Conservation (phyloP, 805 yeast species). For the Yamadazyma sp. region DNA sequence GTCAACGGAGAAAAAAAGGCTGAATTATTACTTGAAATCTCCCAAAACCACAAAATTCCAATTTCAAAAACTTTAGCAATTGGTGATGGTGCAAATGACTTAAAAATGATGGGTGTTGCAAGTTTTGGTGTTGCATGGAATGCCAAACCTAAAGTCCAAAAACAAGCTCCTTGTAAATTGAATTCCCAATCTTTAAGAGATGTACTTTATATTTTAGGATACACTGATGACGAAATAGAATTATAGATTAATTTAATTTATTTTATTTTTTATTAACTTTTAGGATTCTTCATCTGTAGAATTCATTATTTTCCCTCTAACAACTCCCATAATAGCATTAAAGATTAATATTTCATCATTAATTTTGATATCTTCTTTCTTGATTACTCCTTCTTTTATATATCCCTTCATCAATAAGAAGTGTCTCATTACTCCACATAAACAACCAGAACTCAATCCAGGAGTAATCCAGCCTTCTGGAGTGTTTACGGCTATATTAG, state of each 20-base stretch:
- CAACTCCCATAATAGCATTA: constrained; percentile 83
- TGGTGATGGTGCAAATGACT: constrained; percentile 97
- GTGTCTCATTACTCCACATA: constrained; percentile 79
- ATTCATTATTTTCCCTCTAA: constrained; percentile 47
- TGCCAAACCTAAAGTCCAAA: constrained; percentile 92
- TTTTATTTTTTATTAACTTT: neutral
- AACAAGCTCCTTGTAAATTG: constrained; percentile 74
- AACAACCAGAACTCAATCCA: constrained; percentile 69
- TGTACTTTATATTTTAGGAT: constrained; percentile 78
- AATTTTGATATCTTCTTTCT: constrained; percentile 42
- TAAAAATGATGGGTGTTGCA: constrained; percentile 86
- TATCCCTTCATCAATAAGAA: constrained; percentile 52
- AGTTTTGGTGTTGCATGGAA: constrained; percentile 97
- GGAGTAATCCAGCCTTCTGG: constrained; percentile 73
- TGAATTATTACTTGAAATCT: constrained; percentile 59
- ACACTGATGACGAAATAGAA: constrained; percentile 52
- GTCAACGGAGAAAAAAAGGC: constrained; percentile 89
- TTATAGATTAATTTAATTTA: neutral
- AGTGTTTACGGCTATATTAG: constrained; percentile 68
- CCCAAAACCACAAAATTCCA: constrained; percentile 51
- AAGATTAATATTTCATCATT: constrained; percentile 74
- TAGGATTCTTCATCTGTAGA: neutral
- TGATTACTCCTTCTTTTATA: constrained; percentile 52
- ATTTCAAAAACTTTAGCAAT: constrained; percentile 67
- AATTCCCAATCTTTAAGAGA: constrained; percentile 75